These are phyloP conservation scores for Neonectria neomacrospora DNA, from an alignment of 2,329 filamentous ascomycete species.

Conservation along the genomic window DNA sequence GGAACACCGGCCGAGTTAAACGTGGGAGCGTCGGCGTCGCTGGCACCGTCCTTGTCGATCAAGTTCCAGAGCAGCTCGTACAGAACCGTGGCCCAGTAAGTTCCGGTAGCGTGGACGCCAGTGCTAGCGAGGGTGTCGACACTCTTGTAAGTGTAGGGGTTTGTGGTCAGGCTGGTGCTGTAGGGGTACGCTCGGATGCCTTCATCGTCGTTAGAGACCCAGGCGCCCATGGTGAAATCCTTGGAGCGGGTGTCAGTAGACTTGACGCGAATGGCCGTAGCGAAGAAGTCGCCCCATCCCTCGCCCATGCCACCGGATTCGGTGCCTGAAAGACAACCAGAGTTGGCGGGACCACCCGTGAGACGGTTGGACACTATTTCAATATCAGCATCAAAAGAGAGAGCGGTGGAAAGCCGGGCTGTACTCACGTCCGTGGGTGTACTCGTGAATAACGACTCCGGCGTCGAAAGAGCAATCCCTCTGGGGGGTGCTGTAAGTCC, in stretches of 20 bases:
- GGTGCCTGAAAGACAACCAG: constrained; percentile 56
- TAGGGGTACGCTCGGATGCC: constrained; percentile 64
- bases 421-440: constrained; percentile 60
- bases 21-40: constrained; percentile 53
- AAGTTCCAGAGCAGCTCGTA: constrained; percentile 69
- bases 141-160: constrained; percentile 61
- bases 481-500: constrained; percentile 58
- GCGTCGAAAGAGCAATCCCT: constrained; percentile 69
- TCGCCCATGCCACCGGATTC: constrained; percentile 68
- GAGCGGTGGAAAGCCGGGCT: constrained; percentile 20
- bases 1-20: constrained; percentile 58
- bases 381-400: constrained; percentile 11
- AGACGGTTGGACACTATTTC: constrained; percentile 64
- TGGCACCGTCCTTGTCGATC: constrained; percentile 66
- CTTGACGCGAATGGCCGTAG: constrained; percentile 61
- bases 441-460: constrained; percentile 70
- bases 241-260: constrained; percentile 56
- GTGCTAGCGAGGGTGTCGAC: constrained; percentile 49
- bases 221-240: constrained; percentile 62
- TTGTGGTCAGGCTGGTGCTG: constrained; percentile 60
- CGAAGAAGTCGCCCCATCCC: constrained; percentile 68
- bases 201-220: constrained; percentile 55
- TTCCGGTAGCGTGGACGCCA: constrained; percentile 61
- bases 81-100: constrained; percentile 52
- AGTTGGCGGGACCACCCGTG: constrained; percentile 67